A percentile compares a stretch with the other conserved stretches of the same genome.
Conservation (phyloP, 2,329 filamentous ascomycete species). For the Exutisphaerella laricina region DNA sequence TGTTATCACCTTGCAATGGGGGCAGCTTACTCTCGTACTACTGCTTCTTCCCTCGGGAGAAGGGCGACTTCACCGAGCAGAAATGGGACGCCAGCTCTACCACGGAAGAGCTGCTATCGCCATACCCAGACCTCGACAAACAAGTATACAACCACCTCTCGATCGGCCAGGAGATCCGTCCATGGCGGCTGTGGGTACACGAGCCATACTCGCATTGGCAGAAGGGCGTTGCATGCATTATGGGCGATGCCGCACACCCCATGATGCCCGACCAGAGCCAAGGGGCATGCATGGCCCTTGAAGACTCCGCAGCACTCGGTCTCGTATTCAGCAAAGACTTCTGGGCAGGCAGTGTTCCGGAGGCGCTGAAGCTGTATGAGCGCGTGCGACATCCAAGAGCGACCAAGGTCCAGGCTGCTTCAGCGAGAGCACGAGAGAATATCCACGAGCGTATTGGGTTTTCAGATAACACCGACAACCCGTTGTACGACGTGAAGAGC, state of each 20-base stretch:
- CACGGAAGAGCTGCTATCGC: conserved; percentile 50
- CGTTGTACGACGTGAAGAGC: conserved; percentile 58
- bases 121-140: conserved; percentile 55
- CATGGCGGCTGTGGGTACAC: conserved; percentile 63
- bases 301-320: conserved; percentile 59
- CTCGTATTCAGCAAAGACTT: conserved; percentile 52
- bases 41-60: conserved; percentile 60
- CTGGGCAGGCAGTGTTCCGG: conserved; percentile 35
- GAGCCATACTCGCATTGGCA: conserved; percentile 55
- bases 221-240: conserved; percentile 49
- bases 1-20: conserved; percentile 62
- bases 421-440: conserved; percentile 34
- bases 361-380: conserved; percentile 35
- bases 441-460: conserved; percentile 48
- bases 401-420: conserved; percentile 36
- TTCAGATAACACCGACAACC: conserved; percentile 53
- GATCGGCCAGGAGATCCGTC: conserved; percentile 58
- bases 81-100: conserved; percentile 54
- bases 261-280: conserved; percentile 63
- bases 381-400: conserved; percentile 35
- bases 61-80: conserved; percentile 57
- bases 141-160: conserved; percentile 53
- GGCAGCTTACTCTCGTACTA: conserved; percentile 63
- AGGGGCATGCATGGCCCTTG: conserved; percentile 64
- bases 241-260: conserved; percentile 64